A percentile compares a stretch with the other conserved stretches of the same genome.
Conservation (phyloP, 1,139 yeast genomes). For the Debaryomyces psychrophilus region DNA sequence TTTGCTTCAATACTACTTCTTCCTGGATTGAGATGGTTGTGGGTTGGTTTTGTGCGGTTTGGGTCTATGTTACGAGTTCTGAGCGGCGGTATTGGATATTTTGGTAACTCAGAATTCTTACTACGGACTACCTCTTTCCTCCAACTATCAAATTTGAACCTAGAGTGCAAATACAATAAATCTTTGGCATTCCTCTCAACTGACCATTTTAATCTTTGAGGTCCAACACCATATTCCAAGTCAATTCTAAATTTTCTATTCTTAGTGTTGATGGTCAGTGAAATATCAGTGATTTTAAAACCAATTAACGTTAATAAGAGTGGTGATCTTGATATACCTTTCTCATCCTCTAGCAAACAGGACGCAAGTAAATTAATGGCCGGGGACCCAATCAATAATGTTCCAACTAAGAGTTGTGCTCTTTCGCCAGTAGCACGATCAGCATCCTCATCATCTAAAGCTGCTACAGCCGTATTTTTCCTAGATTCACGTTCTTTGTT, state of each 20-base stretch:
- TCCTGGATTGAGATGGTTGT: neutral
- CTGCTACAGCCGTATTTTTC: slow-evolving; percentile 11
- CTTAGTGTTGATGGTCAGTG: slow-evolving; percentile 44
- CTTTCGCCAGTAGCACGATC: slow-evolving; percentile 46
- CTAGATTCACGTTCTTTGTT: slow-evolving; percentile 23
- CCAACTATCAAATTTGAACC: slow-evolving; percentile 57
- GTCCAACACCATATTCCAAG: slow-evolving; percentile 88
- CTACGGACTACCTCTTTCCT: slow-evolving; percentile 35
- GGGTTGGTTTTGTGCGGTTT: slow-evolving; percentile 1
- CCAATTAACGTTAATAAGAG: slow-evolving; percentile 74
- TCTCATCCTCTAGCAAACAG: slow-evolving; percentile 75
- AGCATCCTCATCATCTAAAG: slow-evolving; percentile 24
- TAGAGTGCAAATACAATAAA: slow-evolving; percentile 66
- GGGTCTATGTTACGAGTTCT: slow-evolving; percentile 9
- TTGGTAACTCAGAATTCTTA: slow-evolving; percentile 32
- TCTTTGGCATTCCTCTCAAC: slow-evolving; percentile 75
- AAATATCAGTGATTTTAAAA: slow-evolving; percentile 59
- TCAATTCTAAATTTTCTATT: slow-evolving; percentile 65
- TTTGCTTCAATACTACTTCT: neutral
- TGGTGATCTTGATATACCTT: slow-evolving; percentile 80
- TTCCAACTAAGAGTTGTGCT: slow-evolving; percentile 65
- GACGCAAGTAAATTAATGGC: slow-evolving; percentile 79
- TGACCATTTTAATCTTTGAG: slow-evolving; percentile 77
- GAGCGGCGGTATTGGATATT: slow-evolving; percentile 34
- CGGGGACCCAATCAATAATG: slow-evolving; percentile 75